Evolutionary conservation across 805 yeast genomes (phyloP).

Genomic region (Candida easanensis): DNA sequence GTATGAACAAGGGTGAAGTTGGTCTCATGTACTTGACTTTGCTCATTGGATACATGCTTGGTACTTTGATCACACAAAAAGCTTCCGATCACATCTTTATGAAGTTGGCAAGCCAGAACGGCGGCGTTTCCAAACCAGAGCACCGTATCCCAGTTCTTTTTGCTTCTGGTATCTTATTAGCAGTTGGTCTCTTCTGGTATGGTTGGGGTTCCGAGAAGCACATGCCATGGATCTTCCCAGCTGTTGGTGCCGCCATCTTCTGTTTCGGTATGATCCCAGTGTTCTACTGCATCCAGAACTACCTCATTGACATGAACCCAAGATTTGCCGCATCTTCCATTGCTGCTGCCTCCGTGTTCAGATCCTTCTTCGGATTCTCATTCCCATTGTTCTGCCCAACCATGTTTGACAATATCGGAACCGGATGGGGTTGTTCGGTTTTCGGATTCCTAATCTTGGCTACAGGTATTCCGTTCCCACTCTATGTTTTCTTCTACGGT

Average conservation of each 20-base stretch:
- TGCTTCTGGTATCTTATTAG: conserved; percentile 48
- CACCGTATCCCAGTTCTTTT: conserved; percentile 52
- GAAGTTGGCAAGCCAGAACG: conserved; percentile 37
- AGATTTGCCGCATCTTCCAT: conserved; percentile 66
- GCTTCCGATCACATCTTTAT: conserved; percentile 40
- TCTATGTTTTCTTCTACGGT: conserved; percentile 54
- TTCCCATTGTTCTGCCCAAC: conserved; percentile 64
- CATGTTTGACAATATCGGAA: conserved; percentile 55
- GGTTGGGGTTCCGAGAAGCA: conserved; percentile 67
- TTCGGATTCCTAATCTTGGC: conserved; percentile 55
- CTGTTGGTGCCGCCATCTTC: conserved; percentile 57
- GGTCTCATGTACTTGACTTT: conserved; percentile 61
- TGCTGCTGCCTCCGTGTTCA: conserved; percentile 64
- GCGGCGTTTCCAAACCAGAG: conserved; percentile 61
- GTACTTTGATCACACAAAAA: conserved; percentile 47
- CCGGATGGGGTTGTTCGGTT: conserved; percentile 71
- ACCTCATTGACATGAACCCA: conserved; percentile 70
- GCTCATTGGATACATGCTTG: conserved; percentile 52
- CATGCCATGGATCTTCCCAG: conserved; percentile 61
- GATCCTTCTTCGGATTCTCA: conserved; percentile 65
- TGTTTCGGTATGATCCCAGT: conserved; percentile 58
- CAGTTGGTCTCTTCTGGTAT: conserved; percentile 63
- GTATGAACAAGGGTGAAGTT: conserved; percentile 43
- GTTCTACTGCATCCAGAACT: conserved; percentile 67
- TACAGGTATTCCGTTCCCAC: conserved; percentile 67